Evolutionary conservation across 2,329 filamentous ascomycete genomes (phyloP), one percentile per base, ranked within the genome.

Genomic region (Aphanocladium album): DNA sequence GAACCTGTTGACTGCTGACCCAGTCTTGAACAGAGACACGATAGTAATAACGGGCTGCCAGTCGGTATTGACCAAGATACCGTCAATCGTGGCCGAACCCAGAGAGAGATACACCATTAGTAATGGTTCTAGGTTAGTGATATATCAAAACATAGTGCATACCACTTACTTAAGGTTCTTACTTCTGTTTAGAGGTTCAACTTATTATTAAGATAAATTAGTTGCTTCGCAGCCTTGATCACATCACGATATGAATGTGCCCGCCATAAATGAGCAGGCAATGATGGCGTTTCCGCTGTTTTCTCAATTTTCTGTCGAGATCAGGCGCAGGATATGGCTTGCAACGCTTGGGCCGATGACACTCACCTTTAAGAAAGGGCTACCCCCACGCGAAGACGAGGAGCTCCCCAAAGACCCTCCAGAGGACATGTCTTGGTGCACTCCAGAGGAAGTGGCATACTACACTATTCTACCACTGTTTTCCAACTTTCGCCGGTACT

Each of bases 311-410:
- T 49, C 57, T 8, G 21, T 30, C 6, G 41, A 60, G 2, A 54
- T 60, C 57, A 39, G 50, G 50, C 57, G 50, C 16, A 49, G 14
- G 14, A 54, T 54, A 54, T 60, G 57, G 57, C 57, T 60, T 49
- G 41, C 50, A 16, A 54, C 57, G 17, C 39, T 60, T 2, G 57
- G 41, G 9, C 50, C 57, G 1, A 60, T 60, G 50, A 54, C 50
- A 21, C 21, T 60, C 11, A 54, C 50, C 11, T 27, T 60, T 49
- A 3, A 2, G 27, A 14, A 39, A 12, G 27, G 49, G n/a, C 49
- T 35, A 11, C 49, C 49, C 49, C 27, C 49, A 52, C 49, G 49
- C 27, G 33, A 52, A 52, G 49, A 52, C 17, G 49, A 52, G 49
- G 49, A 52, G 49, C 49, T 52, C 27, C 49, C 33, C 33, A 27